Conservation (phyloP, 495 filamentous ascomycete species). For the Rusavskia elegans region DNA sequence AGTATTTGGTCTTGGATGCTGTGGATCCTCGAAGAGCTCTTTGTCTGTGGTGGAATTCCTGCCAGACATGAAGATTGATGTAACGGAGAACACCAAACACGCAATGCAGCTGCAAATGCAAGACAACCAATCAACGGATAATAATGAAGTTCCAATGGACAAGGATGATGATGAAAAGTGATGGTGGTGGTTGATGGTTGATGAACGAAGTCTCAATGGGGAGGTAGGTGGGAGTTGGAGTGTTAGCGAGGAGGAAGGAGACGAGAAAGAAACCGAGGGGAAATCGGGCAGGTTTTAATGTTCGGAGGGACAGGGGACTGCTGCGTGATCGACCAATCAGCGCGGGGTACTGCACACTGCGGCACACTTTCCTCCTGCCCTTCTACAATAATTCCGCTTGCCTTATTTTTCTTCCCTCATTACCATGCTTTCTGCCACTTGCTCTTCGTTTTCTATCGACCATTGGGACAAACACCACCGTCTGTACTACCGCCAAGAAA, state of each 20-base stretch:
- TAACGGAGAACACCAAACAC: not conserved
- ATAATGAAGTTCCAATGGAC: not conserved
- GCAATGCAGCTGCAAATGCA: not conserved
- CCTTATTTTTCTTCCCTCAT: not conserved
- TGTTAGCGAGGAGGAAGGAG: conserved; percentile 5
- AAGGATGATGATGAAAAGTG: not conserved
- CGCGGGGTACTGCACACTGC: not conserved
- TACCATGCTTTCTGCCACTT: not conserved
- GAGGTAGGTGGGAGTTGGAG: not conserved
- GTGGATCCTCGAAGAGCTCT: not conserved
- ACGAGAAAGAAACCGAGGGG: conserved; percentile 5
- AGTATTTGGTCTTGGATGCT: not conserved
- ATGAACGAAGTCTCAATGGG: not conserved
- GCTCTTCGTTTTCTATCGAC: not conserved
- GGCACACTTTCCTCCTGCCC: not conserved
- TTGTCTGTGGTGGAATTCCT: not conserved
- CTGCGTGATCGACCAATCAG: conserved; percentile 9
- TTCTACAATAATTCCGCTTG: not conserved
- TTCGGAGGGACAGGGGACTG: conserved; percentile 7
- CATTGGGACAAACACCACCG: not conserved
- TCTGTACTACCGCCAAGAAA: too few species aligned
- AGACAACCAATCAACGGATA: not conserved
- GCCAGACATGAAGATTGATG: too few species aligned
- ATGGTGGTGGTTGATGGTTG: not conserved
- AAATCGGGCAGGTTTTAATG: conserved; percentile 7